Base-by-base conservation (phyloP, 495 filamentous ascomycete genomes). In the Aspergillus sclerotioniger region DNA sequence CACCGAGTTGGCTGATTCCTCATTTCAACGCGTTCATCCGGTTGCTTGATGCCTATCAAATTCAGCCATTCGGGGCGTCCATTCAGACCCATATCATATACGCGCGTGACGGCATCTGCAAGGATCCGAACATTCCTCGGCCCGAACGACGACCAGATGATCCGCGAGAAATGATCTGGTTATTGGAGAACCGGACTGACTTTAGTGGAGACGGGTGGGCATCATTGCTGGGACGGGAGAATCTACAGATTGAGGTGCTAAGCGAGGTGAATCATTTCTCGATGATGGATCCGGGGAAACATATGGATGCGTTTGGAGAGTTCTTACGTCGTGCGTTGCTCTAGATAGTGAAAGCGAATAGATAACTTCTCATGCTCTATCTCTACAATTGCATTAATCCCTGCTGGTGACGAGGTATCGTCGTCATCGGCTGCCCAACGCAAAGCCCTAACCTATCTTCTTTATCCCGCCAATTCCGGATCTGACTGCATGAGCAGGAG, bases 1-100 rank as follows among this genome's bases (percentile, higher is more conserved):
- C 72, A 15, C 74, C 73, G 15, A 57, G 33, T 10, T 77, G 72
- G 72, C 64, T 77, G 9, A 57, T 55, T 2, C 62, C 65, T 5
- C 75, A 77, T 48, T 75, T 77, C 57, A 37, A 58, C 3, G 66
- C 69, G 8, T 70, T 67, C n/a, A 35, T 50, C 15, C 31, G 15
- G 12, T 8, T 57, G 9, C 54, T 57, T 2, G 45, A 57, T 29
- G 16, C 19, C 31, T 50, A 57, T 17, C 12, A 2, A 0, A 28
- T 41, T 16, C 45, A 35, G 12, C 53, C 53, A 15, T 16, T 46
- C 10, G 31, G 25, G 12, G 9, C 7, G 29, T 25, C 45, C 29
- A n/a, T 33, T 7, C 19, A 39, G 17, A 41, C 52, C 12, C 19
- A 54, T 19, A n/a, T 54, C 17, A 1, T 54, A 3, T 44, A 46